These are phyloP conservation scores for Spiraea crenata DNA, from an alignment of 331 rosid genomes.

Conservation along the genomic window DNA sequence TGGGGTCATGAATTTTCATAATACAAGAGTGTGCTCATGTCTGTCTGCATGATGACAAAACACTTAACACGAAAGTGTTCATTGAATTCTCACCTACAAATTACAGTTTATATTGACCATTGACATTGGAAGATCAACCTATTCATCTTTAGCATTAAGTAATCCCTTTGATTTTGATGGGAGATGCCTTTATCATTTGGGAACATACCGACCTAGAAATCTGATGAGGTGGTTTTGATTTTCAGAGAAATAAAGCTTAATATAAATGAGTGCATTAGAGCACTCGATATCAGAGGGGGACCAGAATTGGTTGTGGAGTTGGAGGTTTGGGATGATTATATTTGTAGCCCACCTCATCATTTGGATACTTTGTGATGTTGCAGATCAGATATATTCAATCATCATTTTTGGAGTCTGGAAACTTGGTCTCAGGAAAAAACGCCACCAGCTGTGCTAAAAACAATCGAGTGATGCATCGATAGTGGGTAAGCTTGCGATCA, in stretches of 20 bases:
- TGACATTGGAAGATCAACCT: not conserved
- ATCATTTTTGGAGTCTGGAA: not conserved
- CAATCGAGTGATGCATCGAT: constrained; percentile 10
- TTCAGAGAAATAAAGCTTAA: not conserved
- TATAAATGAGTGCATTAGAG: not conserved
- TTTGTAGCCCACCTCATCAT: constrained; percentile 9
- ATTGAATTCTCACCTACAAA: no score
- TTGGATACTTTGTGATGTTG: not conserved
- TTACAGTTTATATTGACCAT: not conserved
- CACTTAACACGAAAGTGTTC: no score
- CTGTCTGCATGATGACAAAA: no score
- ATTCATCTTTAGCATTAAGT: not conserved
- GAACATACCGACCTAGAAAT: not conserved
- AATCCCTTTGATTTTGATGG: not conserved
- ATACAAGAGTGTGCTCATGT: not conserved
- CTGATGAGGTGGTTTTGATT: not conserved
- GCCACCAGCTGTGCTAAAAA: not conserved
- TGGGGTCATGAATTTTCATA: not conserved
- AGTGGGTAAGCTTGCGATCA: constrained; percentile 18
- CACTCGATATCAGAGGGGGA: not conserved
- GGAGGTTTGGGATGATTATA: constrained; percentile 11
- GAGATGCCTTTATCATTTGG: not conserved
- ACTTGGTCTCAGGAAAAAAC: constrained; percentile 5
- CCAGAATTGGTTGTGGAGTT: not conserved
- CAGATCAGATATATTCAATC: not conserved